Conservation (phyloP, 371 early-diverging fungal species). For the Thermomucor indicae-seudaticae region DNA sequence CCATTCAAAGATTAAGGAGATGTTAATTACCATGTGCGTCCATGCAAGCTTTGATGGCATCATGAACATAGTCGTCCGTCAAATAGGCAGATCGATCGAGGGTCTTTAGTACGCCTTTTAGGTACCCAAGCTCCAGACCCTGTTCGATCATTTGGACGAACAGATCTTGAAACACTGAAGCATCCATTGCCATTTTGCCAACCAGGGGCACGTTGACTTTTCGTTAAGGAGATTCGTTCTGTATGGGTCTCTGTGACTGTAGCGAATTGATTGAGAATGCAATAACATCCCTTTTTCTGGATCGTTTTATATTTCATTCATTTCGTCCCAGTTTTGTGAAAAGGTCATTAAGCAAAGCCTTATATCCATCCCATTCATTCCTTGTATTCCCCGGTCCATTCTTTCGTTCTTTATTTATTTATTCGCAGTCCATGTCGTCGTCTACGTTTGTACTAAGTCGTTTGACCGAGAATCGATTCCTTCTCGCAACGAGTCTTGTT, state of each 20-base stretch:
- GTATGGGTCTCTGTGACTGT: constrained; percentile 6
- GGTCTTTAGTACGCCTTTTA: constrained; percentile 5
- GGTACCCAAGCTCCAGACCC: constrained; percentile 5
- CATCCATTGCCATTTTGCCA: constrained; percentile 1
- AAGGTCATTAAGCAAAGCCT: neutral
- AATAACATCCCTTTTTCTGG: neutral
- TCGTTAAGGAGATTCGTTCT: neutral
- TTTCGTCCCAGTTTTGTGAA: neutral
- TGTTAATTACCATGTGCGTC: constrained; percentile 1
- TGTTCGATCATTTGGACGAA: constrained; percentile 14
- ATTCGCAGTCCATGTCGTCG: no score
- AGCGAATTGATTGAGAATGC: constrained; percentile 10
- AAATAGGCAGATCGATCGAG: constrained; percentile 11
- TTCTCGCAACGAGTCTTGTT: neutral
- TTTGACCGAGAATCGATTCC: neutral
- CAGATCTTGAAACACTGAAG: constrained; percentile 1
- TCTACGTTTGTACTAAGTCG: neutral
- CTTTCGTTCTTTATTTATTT: no score
- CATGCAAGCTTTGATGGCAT: neutral
- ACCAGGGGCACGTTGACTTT: constrained; percentile 1
- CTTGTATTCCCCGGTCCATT: no score
- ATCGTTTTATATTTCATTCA: neutral
- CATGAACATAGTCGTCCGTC: constrained; percentile 1
- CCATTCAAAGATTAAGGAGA: constrained; percentile 1
- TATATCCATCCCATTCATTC: neutral